Base-by-base conservation (phyloP, 2,329 filamentous ascomycete genomes). In the Allantophomopsis lycopodina region DNA sequence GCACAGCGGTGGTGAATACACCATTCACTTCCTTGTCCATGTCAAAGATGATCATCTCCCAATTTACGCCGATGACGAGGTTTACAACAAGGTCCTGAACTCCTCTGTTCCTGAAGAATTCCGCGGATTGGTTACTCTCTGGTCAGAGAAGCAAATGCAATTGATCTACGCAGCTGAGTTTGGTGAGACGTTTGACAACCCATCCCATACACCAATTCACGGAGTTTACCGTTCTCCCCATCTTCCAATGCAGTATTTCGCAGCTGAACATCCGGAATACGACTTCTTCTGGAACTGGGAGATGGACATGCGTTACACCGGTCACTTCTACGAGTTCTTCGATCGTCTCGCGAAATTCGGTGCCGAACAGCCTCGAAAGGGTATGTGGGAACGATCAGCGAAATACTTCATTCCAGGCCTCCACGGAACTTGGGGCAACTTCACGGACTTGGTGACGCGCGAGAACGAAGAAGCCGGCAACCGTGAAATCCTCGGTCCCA, bases 141-240 rank as follows among this genome's bases (percentile, higher is more conserved):
- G 86, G 86, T 87, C 83, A 2, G 84, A 91, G 57, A 69, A 75
- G 39, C 83, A 89, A 58, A 89, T 94, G 83, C 69, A 71, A 41
- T 68, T 88, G 41, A 77, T 85, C 57, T 94, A 93, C 53, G 58
- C 71, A 44, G 73, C 73, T 2, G 71, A 75, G 32, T 79, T 87
- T n/a, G 78, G 81, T 48, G 74, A 79, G 35, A 73, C 78, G 1
- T 76, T 79, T 50, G 64, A 69, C 40, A 73, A 74, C 52, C 70
- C 69, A 6, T 67, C 65, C 41, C 60, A 71, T 46, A 66, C 63
- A 12, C 69, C 74, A 39, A 66, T 83, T 20, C 78, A 81, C 37
- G 77, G 81, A 2, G 78, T 84, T 37, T 83, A 83, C 3, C 72
- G 82, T 37, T 73, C 70, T 30, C 66, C 72, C 2, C 74, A 80